phyloP scores from a whole-genome alignment of 495 filamentous ascomycete species.

The Bacidia rubella region DNA sequence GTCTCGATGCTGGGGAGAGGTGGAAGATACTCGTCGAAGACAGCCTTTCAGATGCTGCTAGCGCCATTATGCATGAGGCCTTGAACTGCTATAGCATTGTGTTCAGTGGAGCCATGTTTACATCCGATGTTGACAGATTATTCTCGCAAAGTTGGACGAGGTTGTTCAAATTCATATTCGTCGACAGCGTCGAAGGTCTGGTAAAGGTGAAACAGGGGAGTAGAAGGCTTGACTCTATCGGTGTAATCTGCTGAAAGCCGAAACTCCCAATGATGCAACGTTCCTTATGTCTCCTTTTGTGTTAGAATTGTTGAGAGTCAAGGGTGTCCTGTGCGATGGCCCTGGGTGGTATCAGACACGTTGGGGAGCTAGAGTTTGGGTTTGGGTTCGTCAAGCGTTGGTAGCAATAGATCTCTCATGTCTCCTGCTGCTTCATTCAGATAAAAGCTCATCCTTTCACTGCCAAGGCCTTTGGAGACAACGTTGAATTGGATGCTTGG shows the following conservation, averaged over 20 bases:
- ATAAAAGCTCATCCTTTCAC: slow-evolving; percentile 87
- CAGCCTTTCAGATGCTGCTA: not conserved
- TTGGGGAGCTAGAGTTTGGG: slow-evolving; percentile 83
- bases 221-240: too few relatives aligned
- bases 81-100: not conserved
- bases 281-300: too few relatives aligned
- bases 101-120: not conserved
- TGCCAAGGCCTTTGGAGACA: slow-evolving; percentile 82
- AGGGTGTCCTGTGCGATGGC: not conserved
- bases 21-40: not conserved
- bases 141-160: not conserved
- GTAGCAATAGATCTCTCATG: slow-evolving; percentile 74
- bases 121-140: not conserved
- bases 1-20: not conserved
- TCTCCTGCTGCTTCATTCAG: slow-evolving; percentile 87
- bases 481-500: slow-evolving; percentile 93
- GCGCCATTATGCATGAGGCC: not conserved
- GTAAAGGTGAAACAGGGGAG: too few relatives aligned
- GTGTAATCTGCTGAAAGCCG: too few relatives aligned
- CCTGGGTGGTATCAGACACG: too few relatives aligned
- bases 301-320: too few relatives aligned
- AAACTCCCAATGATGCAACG: too few relatives aligned
- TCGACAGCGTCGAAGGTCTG: too few relatives aligned
- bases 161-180: not conserved
- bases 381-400: slow-evolving; percentile 70